A percentile compares a stretch with the other conserved stretches of the same genome.
phyloP scores from a whole-genome alignment of 352 stramenopile genomes.

The Plasmopara halstedii region DNA sequence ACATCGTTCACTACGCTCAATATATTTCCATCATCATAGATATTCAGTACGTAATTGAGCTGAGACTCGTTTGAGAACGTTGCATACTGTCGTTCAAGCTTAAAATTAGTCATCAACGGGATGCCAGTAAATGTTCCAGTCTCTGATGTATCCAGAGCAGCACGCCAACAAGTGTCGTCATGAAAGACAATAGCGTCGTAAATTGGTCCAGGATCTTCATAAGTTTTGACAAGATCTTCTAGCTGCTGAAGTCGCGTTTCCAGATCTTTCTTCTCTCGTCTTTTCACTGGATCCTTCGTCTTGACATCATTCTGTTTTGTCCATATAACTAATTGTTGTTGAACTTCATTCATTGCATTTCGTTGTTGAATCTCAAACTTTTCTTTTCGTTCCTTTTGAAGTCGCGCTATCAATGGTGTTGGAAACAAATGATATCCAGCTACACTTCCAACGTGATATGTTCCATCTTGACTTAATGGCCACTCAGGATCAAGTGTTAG shows the following conservation, averaged over 20 bases:
- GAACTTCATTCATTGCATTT: slow-evolving; percentile 53
- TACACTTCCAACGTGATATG: slow-evolving; percentile 83
- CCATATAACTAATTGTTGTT: slow-evolving; percentile 56
- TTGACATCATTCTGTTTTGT: slow-evolving; percentile 53
- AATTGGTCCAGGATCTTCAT: slow-evolving; percentile 89
- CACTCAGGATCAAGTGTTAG: slow-evolving; percentile 76
- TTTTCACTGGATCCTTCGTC: slow-evolving; percentile 36
- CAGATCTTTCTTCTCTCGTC: slow-evolving; percentile 76
- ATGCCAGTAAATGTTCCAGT: slow-evolving; percentile 74
- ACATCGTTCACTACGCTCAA: slow-evolving; percentile 91
- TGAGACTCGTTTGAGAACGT: slow-evolving; percentile 88
- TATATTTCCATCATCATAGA: slow-evolving; percentile 91
- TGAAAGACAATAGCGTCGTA: slow-evolving; percentile 90
- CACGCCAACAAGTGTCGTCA: slow-evolving; percentile 71
- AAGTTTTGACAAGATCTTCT: slow-evolving; percentile 59
- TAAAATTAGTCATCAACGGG: slow-evolving; percentile 67
- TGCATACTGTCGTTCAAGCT: slow-evolving; percentile 67
- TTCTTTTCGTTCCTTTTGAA: slow-evolving; percentile 81
- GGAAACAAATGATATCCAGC: slow-evolving; percentile 88
- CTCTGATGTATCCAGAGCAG: slow-evolving; percentile 80
- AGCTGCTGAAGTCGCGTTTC: slow-evolving; percentile 65
- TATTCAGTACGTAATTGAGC: slow-evolving; percentile 93
- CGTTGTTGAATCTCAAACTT: slow-evolving; percentile 70
- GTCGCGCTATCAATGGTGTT: slow-evolving; percentile 42
- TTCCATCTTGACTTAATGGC: slow-evolving; percentile 40